Conservation (phyloP, 257 asterid species). For the Phtheirospermum japonicum region DNA sequence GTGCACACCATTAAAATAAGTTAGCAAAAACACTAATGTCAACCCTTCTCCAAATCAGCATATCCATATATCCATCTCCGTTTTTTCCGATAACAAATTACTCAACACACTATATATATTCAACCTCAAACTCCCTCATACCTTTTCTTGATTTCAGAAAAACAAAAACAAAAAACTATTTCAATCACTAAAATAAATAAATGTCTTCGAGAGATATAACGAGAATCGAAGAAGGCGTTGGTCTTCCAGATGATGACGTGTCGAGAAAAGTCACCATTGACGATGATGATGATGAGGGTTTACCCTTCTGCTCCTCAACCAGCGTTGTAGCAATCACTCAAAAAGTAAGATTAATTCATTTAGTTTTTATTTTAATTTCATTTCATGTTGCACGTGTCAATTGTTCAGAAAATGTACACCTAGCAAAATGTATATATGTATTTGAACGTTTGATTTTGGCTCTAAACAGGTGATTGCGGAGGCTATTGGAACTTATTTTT, state of each 20-base stretch:
- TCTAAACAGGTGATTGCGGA: constrained; percentile 51
- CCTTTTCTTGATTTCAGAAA: constrained; percentile 5
- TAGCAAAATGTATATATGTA: no score
- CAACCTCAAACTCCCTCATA: background rate
- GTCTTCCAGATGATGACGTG: constrained; percentile 17
- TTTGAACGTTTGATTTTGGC: no score
- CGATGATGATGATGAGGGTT: constrained; percentile 27
- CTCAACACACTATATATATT: constrained; percentile 19
- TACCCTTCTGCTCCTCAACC: constrained; percentile 40
- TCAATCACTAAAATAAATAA: background rate
- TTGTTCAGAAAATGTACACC: no score
- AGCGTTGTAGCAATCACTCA: constrained; percentile 45
- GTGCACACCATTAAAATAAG: constrained; percentile 28
- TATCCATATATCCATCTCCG: constrained; percentile 35
- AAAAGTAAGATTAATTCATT: constrained; percentile 42
- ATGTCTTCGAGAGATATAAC: constrained; percentile 43
- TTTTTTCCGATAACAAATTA: constrained; percentile 22
- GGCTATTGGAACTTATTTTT: constrained; percentile 58
- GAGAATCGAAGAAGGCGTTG: constrained; percentile 45
- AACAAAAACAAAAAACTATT: background rate
- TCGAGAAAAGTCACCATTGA: constrained; percentile 17
- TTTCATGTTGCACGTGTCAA: no score
- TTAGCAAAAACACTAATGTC: constrained; percentile 21
- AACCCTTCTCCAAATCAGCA: constrained; percentile 38
- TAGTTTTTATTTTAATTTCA: no score